Evolutionary conservation across 257 asterid species (phyloP), one percentile per base, ranked within the genome.

Genomic region (Eustoma russellianum): DNA sequence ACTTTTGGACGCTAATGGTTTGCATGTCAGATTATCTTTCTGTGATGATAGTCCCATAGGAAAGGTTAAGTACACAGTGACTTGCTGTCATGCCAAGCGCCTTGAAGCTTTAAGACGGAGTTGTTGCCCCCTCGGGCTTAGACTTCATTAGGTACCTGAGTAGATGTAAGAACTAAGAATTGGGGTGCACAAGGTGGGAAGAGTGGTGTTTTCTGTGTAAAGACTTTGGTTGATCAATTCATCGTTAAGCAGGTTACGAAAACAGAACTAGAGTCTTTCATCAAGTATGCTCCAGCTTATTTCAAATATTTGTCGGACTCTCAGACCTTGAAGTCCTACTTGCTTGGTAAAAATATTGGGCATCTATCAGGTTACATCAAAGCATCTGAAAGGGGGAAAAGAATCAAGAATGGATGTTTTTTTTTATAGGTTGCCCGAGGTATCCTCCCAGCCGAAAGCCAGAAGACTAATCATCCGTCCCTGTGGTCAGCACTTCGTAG

Each of bases 161-260:
- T 65, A 90, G 88, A 55, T 84, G 94, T 70, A 84, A 75, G n/a
- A n/a, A n/a, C n/a, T n/a, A n/a, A n/a, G 74, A 84, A 77, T 69
- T 84, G 91, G 94, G 85, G 94, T 65, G 94, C 91, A 47, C 91
- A 79, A 75, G 94, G 91, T 62, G 94, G 94, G 62, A 84, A 84
- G 77, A 84, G 94, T 77, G 81, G 79, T 61, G 91, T 81, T 60
- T 81, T 77, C 51, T 84, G 81, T 53, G 94, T 88, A 34, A 84
- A 81, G 66, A 81, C 88, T 48, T 66, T 84, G 77, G 95, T 80
- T 48, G 89, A 83, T 57, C 71, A 93, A 62, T 86, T 86, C 66
- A 78, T 83, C 60, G 78, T 86, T 70, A 86, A 86, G 64, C 87
- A 86, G 70, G 93, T 83, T 52, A 83, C 85, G 0, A 82, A 82